Evolutionary conservation across 305 asterid species (phyloP), one percentile per base, ranked within the genome.

Genomic region (Petunia hybrid): DNA sequence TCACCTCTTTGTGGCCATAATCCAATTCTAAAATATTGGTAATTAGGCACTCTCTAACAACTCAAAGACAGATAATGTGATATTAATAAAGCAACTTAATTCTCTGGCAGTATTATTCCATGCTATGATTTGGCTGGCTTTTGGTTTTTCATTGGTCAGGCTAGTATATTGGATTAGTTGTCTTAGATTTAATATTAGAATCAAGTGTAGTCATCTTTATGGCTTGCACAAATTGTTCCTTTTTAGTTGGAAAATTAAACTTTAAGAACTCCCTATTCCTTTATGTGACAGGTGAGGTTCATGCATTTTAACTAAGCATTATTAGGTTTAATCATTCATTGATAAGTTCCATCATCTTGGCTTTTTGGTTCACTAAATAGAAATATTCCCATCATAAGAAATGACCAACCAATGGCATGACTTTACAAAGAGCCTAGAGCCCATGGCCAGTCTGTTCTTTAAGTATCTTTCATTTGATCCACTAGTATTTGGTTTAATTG

Each of bases 271-370:
- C 4, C 4, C 38, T 74, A 53, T 53, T 74, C 79, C 64, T 74
- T 31, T 51, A 53, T 53, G 79, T 74, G 79, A 74, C 79, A 74
- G 79, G 40, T 53, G 79, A 74, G 64, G 79, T 74, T 53, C 79
- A 53, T 74, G 79, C 64, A 74, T 74, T 35, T 53, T 74, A 53
- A 74, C 13, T 12, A 36, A 56, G 76, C 79, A 53, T 74, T 74
- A 74, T 74, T 74, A 74, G 79, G 79, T 14, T 53, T 74, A 74
- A 74, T 74, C 14, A 74, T 74, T 74, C 79, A 74, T 74, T 35
- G 0, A 38, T 74, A 38, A 53, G 79, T 3, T 74, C 0, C 45
- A 74, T 51, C 8, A 53, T 74, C 53, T n/a, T 13, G 6, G 38
- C 3, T 38, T 74, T 22, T 74, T 38, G 35, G 36, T 74, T 57